Evolutionary conservation across 108 stramenopile species (phyloP), one percentile per base, ranked within the genome.

Genomic region (Discostella pseudostelligera): DNA sequence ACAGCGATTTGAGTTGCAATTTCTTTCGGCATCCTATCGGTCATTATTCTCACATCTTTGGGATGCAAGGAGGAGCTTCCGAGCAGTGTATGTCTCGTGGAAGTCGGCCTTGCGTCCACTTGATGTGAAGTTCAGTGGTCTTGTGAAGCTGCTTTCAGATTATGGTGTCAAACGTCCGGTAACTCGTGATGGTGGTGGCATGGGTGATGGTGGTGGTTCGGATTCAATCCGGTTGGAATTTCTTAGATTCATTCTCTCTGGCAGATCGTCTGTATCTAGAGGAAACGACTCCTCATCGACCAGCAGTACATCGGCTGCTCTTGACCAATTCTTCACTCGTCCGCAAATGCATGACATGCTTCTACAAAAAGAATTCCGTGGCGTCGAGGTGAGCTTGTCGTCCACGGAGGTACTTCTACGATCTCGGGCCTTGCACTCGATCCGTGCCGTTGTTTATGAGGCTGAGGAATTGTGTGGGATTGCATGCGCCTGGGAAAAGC

Each of bases 291-390:
- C 24, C 24, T 51, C 50, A 26, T 14, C 26, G 50, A 26, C 24
- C 25, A 26, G 24, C 21, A 9, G 12, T 26, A 35, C 55, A 13
- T 17, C 32, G 17, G 35, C 88, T 68, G 92, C 92, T 19, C 77
- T 93, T 55, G 92, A 90, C 65, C 89, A 90, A 65, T 93, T 90
- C 62, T 93, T 90, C 50, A 89, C 87, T 13, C 61, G 82, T 25
- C 70, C 87, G 0, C 84, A 84, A 62, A 82, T 90, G 85, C 86
- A 93, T 61, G 92, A 93, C 78, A 86, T 86, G 44, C 70, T 90
- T 6, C 45, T 93, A 19, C 71, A 79, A 47, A 62, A 84, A 20
- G 80, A 90, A 72, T 75, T 80, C 48, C 58, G 63, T 40, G 59
- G 80, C 17, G 62, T 90, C 10, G 77, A 82, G 36, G 79, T 82